Evolutionary conservation across 2,329 filamentous ascomycete species (phyloP).

Genomic region (Sporothrix humicola): DNA sequence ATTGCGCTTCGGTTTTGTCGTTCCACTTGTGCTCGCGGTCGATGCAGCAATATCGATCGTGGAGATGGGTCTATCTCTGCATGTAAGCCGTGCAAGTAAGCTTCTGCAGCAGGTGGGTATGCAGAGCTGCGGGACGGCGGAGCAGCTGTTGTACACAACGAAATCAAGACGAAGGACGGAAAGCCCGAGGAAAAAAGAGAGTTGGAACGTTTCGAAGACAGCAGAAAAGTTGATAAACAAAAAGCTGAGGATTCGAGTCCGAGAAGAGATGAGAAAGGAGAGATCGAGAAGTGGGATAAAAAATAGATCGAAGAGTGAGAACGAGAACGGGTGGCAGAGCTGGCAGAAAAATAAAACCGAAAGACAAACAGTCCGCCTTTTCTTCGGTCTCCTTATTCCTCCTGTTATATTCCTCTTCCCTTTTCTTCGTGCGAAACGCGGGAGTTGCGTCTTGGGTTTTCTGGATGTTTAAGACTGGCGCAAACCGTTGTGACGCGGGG

Average conservation of each 20-base stretch:
- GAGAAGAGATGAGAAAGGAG: background rate
- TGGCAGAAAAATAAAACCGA: background rate
- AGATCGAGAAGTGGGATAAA: background rate
- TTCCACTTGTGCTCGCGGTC: background rate
- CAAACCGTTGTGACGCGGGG: slow-evolving; percentile 18
- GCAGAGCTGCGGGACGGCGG: background rate
- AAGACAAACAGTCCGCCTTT: background rate
- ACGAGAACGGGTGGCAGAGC: background rate
- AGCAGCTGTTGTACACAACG: background rate
- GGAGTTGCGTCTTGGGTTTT: slow-evolving; percentile 18
- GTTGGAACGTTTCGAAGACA: background rate
- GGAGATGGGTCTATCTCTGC: background rate
- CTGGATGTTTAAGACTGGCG: slow-evolving; percentile 1
- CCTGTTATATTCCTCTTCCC: background rate
- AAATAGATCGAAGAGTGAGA: background rate
- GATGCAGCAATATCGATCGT: slow-evolving; percentile 16
- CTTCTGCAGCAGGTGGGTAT: background rate
- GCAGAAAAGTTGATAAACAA: background rate
- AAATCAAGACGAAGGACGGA: background rate
- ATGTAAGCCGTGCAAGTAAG: background rate
- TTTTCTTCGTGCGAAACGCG: slow-evolving; percentile 22
- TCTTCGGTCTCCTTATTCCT: background rate
- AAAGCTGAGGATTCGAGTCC: background rate
- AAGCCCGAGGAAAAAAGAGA: background rate
- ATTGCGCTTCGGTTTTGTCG: background rate